Percentiles rank a stretch among this genome's conserved stretches.
Conservation (phyloP, 495 filamentous ascomycete genomes). For the Penicillium ucsense region DNA sequence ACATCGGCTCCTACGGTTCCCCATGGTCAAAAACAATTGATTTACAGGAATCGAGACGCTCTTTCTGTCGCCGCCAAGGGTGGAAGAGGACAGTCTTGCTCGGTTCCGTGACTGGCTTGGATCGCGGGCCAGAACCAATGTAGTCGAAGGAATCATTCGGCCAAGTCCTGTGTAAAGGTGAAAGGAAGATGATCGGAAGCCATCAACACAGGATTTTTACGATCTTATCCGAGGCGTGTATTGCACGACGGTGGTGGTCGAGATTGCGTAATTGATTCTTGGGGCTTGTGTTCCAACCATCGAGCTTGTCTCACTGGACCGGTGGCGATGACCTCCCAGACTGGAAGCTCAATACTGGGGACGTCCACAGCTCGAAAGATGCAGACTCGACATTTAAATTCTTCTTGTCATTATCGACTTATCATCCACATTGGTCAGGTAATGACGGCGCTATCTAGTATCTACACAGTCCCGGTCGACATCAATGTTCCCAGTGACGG, state of each 20-base stretch:
- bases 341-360: too few relatives aligned
- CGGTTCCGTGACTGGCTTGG: conserved; percentile 33
- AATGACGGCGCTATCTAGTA: too few relatives aligned
- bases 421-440: too few relatives aligned
- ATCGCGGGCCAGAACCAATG: conserved; percentile 30
- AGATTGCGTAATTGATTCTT: conserved; percentile 17
- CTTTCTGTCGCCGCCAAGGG: conserved; percentile 26
- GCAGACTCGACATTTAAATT: too few relatives aligned
- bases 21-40: conserved; percentile 17
- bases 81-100: conserved; percentile 22
- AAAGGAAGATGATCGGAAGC: conserved; percentile 34
- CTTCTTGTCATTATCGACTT: too few relatives aligned
- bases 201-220: conserved; percentile 36
- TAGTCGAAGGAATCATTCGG: conserved; percentile 30
- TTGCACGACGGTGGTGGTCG: conserved; percentile 39
- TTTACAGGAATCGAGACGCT: conserved; percentile 28
- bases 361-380: too few relatives aligned
- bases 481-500: too few relatives aligned
- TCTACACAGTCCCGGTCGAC: too few relatives aligned
- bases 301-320: too few relatives aligned
- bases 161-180: conserved; percentile 35
- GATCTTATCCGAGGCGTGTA: conserved; percentile 33
- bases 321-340: too few relatives aligned
- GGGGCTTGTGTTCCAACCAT: too few relatives aligned
- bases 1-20: conserved; percentile 26